Evolutionary conservation across 768 basidiomycete genomes (phyloP).

Genomic region (Trichaptum fuscoviolaceum): DNA sequence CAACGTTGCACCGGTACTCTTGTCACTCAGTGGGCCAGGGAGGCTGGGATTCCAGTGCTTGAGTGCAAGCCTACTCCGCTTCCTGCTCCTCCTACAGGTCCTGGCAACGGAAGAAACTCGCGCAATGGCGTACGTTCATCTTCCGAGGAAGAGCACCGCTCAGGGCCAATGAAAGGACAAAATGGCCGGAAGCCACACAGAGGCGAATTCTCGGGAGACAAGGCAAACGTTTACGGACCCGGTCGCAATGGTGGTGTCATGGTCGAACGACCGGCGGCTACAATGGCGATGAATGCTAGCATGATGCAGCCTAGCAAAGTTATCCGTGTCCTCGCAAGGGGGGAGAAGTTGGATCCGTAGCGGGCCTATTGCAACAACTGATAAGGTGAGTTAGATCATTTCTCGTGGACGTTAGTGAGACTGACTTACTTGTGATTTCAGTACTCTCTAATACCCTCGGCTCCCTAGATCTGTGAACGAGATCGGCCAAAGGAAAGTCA

Average conservation of each 20-base stretch:
- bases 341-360: constrained; percentile 70
- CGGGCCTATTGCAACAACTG: background rate
- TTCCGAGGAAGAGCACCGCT: constrained; percentile 21
- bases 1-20: constrained; percentile 58
- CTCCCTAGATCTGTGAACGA: background rate
- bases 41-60: constrained; percentile 52
- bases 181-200: background rate
- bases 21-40: constrained; percentile 62
- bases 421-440: background rate
- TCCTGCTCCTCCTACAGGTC: constrained; percentile 17
- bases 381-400: background rate
- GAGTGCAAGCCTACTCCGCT: constrained; percentile 41
- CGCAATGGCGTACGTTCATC: constrained; percentile 11
- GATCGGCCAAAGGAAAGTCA: background rate
- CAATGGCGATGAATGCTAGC: constrained; percentile 79
- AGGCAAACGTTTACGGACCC: constrained; percentile 7
- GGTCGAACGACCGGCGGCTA: constrained; percentile 73
- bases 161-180: constrained; percentile 18
- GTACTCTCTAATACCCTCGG: background rate
- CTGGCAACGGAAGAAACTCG: constrained; percentile 20
- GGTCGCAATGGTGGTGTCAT: constrained; percentile 28
- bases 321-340: constrained; percentile 74
- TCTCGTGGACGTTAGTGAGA: background rate
- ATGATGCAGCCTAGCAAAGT: constrained; percentile 69
- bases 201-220: constrained; percentile 5